Conservation (phyloP, 2,329 filamentous ascomycete species). For the Fusarium domesticum region DNA sequence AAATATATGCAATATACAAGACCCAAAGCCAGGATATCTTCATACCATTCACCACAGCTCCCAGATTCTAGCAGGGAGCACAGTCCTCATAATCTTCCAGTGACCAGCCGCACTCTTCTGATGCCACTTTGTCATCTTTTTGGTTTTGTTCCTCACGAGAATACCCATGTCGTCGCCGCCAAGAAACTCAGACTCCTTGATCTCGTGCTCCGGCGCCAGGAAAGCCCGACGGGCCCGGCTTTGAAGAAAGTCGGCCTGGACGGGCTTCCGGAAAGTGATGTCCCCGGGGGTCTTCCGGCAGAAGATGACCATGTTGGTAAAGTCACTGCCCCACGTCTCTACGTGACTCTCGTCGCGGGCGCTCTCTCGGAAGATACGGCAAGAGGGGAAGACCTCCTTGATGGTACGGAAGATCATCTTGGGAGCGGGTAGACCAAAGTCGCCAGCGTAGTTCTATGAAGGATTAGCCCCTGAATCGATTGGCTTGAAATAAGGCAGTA, state of each 20-base stretch:
- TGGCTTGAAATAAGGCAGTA: background rate
- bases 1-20: constrained; percentile 1
- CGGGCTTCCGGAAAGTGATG: constrained; percentile 65
- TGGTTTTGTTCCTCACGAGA: constrained; percentile 61
- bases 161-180: constrained; percentile 48
- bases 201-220: constrained; percentile 69
- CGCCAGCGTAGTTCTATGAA: constrained; percentile 85
- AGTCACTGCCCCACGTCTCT: constrained; percentile 58
- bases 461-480: background rate
- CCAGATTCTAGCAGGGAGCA: constrained; percentile 77
- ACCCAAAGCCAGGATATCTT: background rate
- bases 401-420: constrained; percentile 81
- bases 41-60: constrained; percentile 67
- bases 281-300: constrained; percentile 63
- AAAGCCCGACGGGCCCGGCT: constrained; percentile 69
- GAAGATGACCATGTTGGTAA: constrained; percentile 96
- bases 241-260: constrained; percentile 63
- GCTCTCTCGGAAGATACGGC: constrained; percentile 84
- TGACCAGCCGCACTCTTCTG: constrained; percentile 75
- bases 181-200: constrained; percentile 52
- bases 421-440: constrained; percentile 73
- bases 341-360: constrained; percentile 49
- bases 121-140: constrained; percentile 68
- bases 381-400: constrained; percentile 76
- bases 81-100: constrained; percentile 87